Percentiles rank a stretch among this genome's conserved stretches.
phyloP scores from a whole-genome alignment of 768 basidiomycete species.

The Chalciporus sphaerocephalus region DNA sequence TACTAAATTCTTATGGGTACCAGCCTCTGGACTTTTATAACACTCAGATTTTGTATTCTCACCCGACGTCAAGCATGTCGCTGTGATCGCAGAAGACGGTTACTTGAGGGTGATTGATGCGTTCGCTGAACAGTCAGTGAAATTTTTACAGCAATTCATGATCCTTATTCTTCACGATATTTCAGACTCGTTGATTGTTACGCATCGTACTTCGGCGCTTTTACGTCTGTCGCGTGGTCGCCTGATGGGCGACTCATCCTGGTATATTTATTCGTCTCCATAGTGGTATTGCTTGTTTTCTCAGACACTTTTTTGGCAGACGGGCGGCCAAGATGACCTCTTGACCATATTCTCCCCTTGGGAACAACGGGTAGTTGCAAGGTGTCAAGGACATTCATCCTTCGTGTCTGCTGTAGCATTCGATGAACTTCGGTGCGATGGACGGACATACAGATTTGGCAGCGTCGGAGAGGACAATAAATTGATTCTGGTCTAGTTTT shows the following conservation, averaged over 20 bases:
- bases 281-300: background rate
- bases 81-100: slow-evolving; percentile 89
- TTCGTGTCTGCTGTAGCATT: slow-evolving; percentile 89
- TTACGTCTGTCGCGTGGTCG: slow-evolving; percentile 92
- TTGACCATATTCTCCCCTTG: slow-evolving; percentile 91
- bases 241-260: slow-evolving; percentile 93
- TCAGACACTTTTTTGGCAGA: slow-evolving; percentile 40
- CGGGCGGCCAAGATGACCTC: slow-evolving; percentile 96
- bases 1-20: slow-evolving; percentile 1
- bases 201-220: slow-evolving; percentile 88
- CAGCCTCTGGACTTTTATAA: slow-evolving; percentile 1
- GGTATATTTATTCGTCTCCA: slow-evolving; percentile 34
- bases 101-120: slow-evolving; percentile 88
- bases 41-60: slow-evolving; percentile 85
- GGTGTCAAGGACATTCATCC: slow-evolving; percentile 95
- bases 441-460: slow-evolving; percentile 88
- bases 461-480: slow-evolving; percentile 98
- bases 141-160: background rate
- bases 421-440: slow-evolving; percentile 84
- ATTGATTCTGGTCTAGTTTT: slow-evolving; percentile 68
- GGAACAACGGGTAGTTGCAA: slow-evolving; percentile 90
- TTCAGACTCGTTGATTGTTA: slow-evolving; percentile 87
- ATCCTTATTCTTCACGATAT: slow-evolving; percentile 1
- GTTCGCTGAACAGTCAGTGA: slow-evolving; percentile 72
- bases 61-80: slow-evolving; percentile 87